These are phyloP conservation scores for Daldinia eschscholtzii DNA, from an alignment of 2,329 filamentous ascomycete species.

Conservation along the genomic window DNA sequence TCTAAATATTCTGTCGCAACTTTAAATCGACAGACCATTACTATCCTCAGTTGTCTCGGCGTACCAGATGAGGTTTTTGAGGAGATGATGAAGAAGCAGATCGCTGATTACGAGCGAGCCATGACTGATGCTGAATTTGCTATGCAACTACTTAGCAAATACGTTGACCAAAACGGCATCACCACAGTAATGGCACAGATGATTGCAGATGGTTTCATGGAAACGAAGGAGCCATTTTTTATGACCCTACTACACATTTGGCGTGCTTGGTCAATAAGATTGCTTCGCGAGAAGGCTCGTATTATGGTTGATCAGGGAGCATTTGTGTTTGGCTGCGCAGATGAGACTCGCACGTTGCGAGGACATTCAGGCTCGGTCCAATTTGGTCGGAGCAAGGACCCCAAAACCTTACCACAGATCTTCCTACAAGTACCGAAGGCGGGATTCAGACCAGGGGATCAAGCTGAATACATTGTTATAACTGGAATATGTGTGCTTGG, in stretches of 20 bases:
- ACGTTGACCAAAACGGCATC: conserved; percentile 87
- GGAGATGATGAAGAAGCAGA: conserved; percentile 74
- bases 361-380: conserved; percentile 73
- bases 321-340: conserved; percentile 88
- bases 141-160: conserved; percentile 75
- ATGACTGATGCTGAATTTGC: conserved; percentile 76
- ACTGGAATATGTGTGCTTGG: conserved; percentile 85
- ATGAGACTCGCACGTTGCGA: conserved; percentile 81
- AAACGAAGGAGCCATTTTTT: conserved; percentile 80
- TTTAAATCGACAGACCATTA: conserved; percentile 90
- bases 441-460: conserved; percentile 64
- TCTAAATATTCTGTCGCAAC: conserved; percentile 82
- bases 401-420: conserved; percentile 78
- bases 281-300: conserved; percentile 91
- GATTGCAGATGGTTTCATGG: conserved; percentile 84
- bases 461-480: conserved; percentile 72
- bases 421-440: conserved; percentile 83
- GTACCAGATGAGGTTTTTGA: conserved; percentile 76
- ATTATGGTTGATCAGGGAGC: conserved; percentile 86
- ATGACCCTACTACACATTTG: conserved; percentile 84
- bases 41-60: conserved; percentile 83
- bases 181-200: conserved; percentile 81
- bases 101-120: conserved; percentile 76
- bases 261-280: conserved; percentile 89
- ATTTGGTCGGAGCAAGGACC: conserved; percentile 56